A percentile compares a stretch with the other conserved stretches of the same genome.
phyloP scores from a whole-genome alignment of 257 asterid genomes.

The Solanum etuberosum region DNA sequence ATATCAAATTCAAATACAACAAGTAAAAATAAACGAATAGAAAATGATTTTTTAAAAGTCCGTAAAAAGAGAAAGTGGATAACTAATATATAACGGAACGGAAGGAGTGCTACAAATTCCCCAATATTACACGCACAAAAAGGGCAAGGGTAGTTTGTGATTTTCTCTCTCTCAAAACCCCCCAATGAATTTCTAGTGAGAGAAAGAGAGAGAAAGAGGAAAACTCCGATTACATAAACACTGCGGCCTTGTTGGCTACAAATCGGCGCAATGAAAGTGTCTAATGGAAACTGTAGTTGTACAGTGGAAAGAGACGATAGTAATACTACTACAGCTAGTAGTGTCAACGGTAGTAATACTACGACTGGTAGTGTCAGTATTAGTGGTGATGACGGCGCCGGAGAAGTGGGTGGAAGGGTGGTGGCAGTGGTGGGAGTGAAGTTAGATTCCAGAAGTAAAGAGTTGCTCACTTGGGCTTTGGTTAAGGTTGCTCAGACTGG shows the following conservation, averaged over 20 bases:
- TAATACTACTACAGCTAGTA: background rate
- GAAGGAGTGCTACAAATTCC: background rate
- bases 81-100: background rate
- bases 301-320: background rate
- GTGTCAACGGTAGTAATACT: background rate
- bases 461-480: constrained; percentile 80
- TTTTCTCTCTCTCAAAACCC: background rate
- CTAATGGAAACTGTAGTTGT: background rate
- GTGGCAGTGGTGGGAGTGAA: constrained; percentile 79
- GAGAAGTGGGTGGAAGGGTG: constrained; percentile 17
- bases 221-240: background rate
- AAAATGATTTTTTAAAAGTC: too few relatives aligned
- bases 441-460: constrained; percentile 60
- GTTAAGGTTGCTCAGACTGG: constrained; percentile 77
- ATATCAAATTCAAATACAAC: too few relatives aligned
- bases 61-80: background rate
- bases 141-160: background rate
- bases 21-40: too few relatives aligned
- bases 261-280: background rate
- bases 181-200: background rate
- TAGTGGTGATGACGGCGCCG: constrained; percentile 11
- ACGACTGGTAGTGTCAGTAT: background rate
- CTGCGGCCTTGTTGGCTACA: background rate
- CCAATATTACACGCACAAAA: background rate
- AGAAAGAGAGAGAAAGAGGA: background rate